phyloP scores from a whole-genome alignment of 2,329 filamentous ascomycete genomes.

The Fusarium nanum region DNA sequence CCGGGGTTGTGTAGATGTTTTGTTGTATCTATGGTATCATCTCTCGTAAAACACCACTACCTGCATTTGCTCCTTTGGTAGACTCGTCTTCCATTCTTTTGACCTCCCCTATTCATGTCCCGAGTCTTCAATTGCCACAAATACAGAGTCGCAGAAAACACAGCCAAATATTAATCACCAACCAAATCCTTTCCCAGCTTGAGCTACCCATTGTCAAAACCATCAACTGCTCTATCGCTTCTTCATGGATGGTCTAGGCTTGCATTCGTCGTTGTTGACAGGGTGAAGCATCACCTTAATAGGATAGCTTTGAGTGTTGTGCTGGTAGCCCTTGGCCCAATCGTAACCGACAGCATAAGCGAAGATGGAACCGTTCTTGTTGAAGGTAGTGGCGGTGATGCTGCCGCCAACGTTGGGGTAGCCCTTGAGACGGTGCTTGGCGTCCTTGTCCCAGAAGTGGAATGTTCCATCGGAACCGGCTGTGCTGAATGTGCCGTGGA shows the following conservation, averaged over 20 bases:
- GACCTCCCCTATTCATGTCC: conserved; percentile 26
- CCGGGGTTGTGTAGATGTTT: conserved; percentile 30
- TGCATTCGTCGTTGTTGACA: conserved; percentile 71
- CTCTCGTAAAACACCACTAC: conserved; percentile 45
- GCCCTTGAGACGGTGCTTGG: conserved; percentile 89
- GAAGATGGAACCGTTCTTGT: conserved; percentile 83
- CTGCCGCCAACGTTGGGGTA: conserved; percentile 86
- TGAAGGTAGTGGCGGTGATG: conserved; percentile 94
- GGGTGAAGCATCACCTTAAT: conserved; percentile 90
- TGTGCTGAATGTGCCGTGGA: conserved; percentile 98
- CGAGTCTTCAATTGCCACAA: conserved; percentile 12
- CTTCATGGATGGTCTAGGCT: conserved; percentile 69
- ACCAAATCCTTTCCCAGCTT: not conserved
- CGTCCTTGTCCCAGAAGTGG: conserved; percentile 95
- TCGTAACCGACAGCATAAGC: conserved; percentile 95
- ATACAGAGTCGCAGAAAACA: conserved; percentile 33
- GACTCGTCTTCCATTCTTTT: conserved; percentile 21
- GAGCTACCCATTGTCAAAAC: not conserved
- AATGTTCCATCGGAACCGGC: conserved; percentile 96
- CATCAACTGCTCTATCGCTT: conserved; percentile 60
- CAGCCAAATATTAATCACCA: conserved; percentile 33
- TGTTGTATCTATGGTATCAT: conserved; percentile 47
- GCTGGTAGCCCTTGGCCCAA: conserved; percentile 95
- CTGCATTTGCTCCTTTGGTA: conserved; percentile 22
- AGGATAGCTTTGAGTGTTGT: conserved; percentile 79